Conservation (phyloP, 371 early-diverging fungal species). For the Mucor racemosus region DNA sequence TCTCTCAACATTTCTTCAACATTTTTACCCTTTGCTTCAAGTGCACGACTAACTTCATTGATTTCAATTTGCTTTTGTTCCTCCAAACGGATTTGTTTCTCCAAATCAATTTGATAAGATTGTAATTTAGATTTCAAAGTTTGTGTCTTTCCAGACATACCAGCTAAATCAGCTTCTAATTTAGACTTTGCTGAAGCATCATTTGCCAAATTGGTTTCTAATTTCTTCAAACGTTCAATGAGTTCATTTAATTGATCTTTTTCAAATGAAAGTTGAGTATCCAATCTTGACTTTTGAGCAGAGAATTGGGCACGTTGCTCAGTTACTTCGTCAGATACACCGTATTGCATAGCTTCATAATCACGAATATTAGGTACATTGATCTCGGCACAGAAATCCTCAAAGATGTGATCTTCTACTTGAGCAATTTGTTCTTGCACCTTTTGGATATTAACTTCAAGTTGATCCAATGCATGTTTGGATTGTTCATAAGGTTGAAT, state of each 20-base stretch:
- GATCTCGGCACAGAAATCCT: constrained; percentile 74
- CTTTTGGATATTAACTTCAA: constrained; percentile 38
- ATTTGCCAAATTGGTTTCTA: constrained; percentile 44
- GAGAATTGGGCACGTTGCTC: constrained; percentile 77
- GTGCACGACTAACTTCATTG: constrained; percentile 59
- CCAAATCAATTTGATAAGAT: constrained; percentile 44
- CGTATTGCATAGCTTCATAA: constrained; percentile 77
- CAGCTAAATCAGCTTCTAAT: constrained; percentile 42
- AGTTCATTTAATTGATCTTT: constrained; percentile 71
- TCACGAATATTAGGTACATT: constrained; percentile 81
- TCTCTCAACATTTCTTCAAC: constrained; percentile 72
- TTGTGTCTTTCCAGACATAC: constrained; percentile 47
- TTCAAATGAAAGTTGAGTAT: constrained; percentile 82
- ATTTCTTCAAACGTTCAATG: constrained; percentile 57
- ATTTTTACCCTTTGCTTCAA: constrained; percentile 66
- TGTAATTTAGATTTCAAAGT: constrained; percentile 37
- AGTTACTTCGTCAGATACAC: constrained; percentile 69
- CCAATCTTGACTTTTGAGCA: constrained; percentile 76
- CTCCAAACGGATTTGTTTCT: constrained; percentile 40
- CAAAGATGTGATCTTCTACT: constrained; percentile 80
- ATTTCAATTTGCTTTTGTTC: constrained; percentile 64
- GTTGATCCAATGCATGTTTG: constrained; percentile 38
- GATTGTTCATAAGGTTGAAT: constrained; percentile 16
- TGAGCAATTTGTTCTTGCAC: constrained; percentile 59
- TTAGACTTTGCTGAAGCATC: constrained; percentile 40